phyloP scores from a whole-genome alignment of 257 asterid species.

The Solanum acaule region DNA sequence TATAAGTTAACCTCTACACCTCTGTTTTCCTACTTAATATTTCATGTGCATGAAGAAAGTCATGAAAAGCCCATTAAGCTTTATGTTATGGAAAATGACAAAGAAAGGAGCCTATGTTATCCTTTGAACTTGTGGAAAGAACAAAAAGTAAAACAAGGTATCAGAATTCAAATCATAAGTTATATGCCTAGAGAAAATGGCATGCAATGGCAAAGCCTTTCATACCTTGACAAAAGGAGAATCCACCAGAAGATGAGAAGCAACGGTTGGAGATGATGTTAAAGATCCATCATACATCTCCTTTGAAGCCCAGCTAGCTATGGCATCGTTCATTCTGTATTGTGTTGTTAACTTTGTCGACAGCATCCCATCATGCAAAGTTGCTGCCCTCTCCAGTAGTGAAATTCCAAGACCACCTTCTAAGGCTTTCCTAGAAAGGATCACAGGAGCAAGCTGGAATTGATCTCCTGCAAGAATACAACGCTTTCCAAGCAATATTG shows the following conservation, averaged over 20 bases:
- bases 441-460: conserved; percentile 95
- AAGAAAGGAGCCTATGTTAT: background rate
- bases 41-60: background rate
- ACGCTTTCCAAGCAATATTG: conserved; percentile 87
- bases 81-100: background rate
- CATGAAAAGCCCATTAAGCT: background rate
- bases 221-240: conserved; percentile 85
- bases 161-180: background rate
- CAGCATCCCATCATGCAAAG: conserved; percentile 63
- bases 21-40: background rate
- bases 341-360: conserved; percentile 60
- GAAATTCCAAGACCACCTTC: conserved; percentile 90
- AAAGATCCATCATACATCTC: conserved; percentile 85
- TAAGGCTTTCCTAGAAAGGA: conserved; percentile 81
- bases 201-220: background rate
- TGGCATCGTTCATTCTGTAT: conserved; percentile 82
- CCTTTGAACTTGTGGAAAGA: background rate
- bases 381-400: conserved; percentile 67
- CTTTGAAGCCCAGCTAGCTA: conserved; percentile 97
- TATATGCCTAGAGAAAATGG: background rate
- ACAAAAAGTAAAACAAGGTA: background rate
- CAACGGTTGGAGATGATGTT: conserved; percentile 57
- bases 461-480: conserved; percentile 92
- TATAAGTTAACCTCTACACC: background rate
- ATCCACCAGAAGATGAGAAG: conserved; percentile 86